phyloP scores from a whole-genome alignment of 441 rosid genomes.

The Gossypium davidsonii region DNA sequence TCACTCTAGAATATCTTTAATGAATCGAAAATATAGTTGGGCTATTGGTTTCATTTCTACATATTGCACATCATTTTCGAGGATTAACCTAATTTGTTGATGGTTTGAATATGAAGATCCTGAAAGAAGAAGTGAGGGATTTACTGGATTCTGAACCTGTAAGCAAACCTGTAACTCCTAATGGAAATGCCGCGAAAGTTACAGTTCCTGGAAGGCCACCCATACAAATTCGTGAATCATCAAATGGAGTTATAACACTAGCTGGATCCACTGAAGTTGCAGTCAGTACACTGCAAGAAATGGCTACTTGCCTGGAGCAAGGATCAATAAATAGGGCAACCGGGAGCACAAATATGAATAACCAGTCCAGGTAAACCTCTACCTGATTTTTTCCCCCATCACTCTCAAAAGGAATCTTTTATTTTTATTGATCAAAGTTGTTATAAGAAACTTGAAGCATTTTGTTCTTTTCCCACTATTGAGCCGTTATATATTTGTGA shows the following conservation, averaged over 20 bases:
- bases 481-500: neutral
- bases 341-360: conserved; percentile 68
- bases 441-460: neutral
- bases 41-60: neutral
- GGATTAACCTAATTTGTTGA: conserved; percentile 18
- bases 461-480: neutral
- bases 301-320: conserved; percentile 59
- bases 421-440: neutral
- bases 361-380: conserved; percentile 43
- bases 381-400: neutral
- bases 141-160: conserved; percentile 45
- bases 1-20: neutral
- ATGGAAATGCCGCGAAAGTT: conserved; percentile 43
- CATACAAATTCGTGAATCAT: conserved; percentile 65
- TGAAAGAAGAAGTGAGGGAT: conserved; percentile 70
- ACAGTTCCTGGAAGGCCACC: conserved; percentile 40
- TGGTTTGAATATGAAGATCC: conserved; percentile 38
- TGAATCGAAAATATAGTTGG: conserved; percentile 3
- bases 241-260: conserved; percentile 58
- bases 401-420: neutral
- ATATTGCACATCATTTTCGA: neutral
- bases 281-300: conserved; percentile 46
- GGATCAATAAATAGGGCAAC: conserved; percentile 59
- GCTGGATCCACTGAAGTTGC: conserved; percentile 58
- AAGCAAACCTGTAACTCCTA: conserved; percentile 31